phyloP scores from a whole-genome alignment of 176 grass and related monocot genomes.

The Cymbopogon citratus region DNA sequence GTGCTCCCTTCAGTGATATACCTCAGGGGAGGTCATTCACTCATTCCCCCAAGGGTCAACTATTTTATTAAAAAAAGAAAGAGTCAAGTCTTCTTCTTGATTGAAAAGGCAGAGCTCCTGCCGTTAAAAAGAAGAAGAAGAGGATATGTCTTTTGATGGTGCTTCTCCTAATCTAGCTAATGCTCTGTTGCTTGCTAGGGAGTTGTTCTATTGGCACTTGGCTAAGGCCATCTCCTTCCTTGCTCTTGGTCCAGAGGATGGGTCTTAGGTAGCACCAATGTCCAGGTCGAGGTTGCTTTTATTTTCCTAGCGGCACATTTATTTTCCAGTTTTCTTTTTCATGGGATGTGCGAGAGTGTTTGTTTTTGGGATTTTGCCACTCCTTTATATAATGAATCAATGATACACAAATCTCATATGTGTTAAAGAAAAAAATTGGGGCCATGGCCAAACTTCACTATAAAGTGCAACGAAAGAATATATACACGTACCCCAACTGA shows the following conservation, averaged over 20 bases:
- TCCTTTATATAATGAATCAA: no score
- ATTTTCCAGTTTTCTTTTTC: not conserved
- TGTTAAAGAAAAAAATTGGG: not conserved
- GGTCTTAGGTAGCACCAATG: not conserved
- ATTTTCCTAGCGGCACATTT: not conserved
- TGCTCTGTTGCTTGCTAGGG: not conserved
- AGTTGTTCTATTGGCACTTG: not conserved
- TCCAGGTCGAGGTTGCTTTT: not conserved
- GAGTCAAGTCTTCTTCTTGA: not conserved
- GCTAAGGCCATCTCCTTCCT: not conserved
- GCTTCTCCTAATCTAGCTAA: not conserved
- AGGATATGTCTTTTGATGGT: not conserved
- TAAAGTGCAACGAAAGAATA: not conserved
- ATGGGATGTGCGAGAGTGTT: no score
- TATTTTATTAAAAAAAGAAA: not conserved
- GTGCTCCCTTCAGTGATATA: not conserved
- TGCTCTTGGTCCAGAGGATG: not conserved
- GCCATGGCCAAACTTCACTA: not conserved
- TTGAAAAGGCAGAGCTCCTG: not conserved
- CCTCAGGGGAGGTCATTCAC: not conserved
- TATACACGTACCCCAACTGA: constrained; percentile 56
- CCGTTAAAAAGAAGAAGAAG: not conserved
- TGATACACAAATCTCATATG: not conserved
- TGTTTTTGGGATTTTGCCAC: no score
- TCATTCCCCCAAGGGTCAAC: not conserved